phyloP scores from a whole-genome alignment of 176 grass and related monocot species.

The Echinochloa phyllopogon region DNA sequence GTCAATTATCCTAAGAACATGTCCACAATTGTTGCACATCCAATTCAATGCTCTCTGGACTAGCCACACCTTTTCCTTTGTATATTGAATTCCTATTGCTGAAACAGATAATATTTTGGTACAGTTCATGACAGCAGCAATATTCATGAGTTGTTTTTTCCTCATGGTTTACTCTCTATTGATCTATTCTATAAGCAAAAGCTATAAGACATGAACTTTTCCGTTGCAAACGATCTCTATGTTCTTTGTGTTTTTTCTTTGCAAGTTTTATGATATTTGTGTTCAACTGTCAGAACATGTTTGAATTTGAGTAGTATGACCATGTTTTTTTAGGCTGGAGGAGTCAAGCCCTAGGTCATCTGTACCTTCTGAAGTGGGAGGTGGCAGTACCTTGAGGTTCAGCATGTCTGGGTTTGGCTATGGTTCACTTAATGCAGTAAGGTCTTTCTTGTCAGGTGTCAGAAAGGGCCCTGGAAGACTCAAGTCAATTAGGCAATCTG shows the following conservation, averaged over 20 bases:
- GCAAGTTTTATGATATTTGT: constrained; percentile 1
- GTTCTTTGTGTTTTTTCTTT: neutral
- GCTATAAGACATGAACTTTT: neutral
- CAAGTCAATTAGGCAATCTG: constrained; percentile 47
- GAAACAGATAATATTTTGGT: neutral
- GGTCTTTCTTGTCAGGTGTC: constrained; percentile 53
- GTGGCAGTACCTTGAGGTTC: constrained; percentile 41
- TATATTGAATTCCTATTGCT: neutral
- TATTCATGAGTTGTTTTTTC: neutral
- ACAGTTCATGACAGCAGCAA: neutral
- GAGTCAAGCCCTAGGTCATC: constrained; percentile 79
- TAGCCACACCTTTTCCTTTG: neutral
- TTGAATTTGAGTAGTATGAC: constrained; percentile 1
- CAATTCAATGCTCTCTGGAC: neutral
- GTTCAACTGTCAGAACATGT: neutral
- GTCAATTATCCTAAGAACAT: neutral
- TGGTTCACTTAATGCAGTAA: constrained; percentile 47
- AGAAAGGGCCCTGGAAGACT: constrained; percentile 53
- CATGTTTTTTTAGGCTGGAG: constrained; percentile 66
- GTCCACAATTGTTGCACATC: constrained; percentile 8
- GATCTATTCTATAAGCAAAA: neutral
- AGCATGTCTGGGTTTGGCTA: constrained; percentile 46
- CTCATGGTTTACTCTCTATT: neutral
- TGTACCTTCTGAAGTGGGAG: constrained; percentile 61
- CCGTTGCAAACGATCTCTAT: neutral